phyloP scores from a whole-genome alignment of 805 yeast species.

The Metschnikowia proteae region DNA sequence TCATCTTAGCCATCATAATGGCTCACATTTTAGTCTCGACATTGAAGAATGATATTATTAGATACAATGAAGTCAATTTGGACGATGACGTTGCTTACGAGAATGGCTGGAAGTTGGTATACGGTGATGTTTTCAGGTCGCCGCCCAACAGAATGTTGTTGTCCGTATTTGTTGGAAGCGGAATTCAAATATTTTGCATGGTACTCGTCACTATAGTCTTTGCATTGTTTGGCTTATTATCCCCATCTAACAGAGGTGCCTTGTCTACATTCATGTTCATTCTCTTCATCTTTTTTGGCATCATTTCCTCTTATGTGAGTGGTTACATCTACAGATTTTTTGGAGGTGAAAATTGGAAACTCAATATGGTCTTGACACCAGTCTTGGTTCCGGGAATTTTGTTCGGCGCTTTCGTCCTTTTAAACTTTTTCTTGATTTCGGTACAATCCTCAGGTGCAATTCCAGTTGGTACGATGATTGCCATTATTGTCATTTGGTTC shows the following conservation, averaged over 20 bases:
- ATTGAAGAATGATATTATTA: slow-evolving; percentile 76
- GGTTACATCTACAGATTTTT: slow-evolving; percentile 81
- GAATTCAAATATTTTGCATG: slow-evolving; percentile 81
- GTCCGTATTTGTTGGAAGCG: slow-evolving; percentile 84
- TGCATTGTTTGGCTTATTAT: slow-evolving; percentile 83
- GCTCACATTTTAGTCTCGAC: slow-evolving; percentile 76
- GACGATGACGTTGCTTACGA: slow-evolving; percentile 88
- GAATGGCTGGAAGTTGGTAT: slow-evolving; percentile 94
- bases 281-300: slow-evolving; percentile 74
- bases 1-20: slow-evolving; percentile 72
- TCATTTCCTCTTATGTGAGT: slow-evolving; percentile 83
- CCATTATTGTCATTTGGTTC: slow-evolving; percentile 81
- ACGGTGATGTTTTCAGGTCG: slow-evolving; percentile 91
- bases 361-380: slow-evolving; percentile 81
- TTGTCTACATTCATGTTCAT: slow-evolving; percentile 86
- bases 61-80: slow-evolving; percentile 84
- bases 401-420: slow-evolving; percentile 57
- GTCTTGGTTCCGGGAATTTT: slow-evolving; percentile 76
- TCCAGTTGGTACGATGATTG: slow-evolving; percentile 85
- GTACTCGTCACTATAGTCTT: slow-evolving; percentile 65
- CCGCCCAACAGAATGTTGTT: slow-evolving; percentile 68
- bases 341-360: slow-evolving; percentile 90
- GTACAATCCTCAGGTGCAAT: slow-evolving; percentile 90
- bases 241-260: slow-evolving; percentile 94
- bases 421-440: slow-evolving; percentile 78